Percentiles rank a stretch among this genome's conserved stretches.
Conservation (phyloP, 768 basidiomycete species). For the Psilocybe cubensis region DNA sequence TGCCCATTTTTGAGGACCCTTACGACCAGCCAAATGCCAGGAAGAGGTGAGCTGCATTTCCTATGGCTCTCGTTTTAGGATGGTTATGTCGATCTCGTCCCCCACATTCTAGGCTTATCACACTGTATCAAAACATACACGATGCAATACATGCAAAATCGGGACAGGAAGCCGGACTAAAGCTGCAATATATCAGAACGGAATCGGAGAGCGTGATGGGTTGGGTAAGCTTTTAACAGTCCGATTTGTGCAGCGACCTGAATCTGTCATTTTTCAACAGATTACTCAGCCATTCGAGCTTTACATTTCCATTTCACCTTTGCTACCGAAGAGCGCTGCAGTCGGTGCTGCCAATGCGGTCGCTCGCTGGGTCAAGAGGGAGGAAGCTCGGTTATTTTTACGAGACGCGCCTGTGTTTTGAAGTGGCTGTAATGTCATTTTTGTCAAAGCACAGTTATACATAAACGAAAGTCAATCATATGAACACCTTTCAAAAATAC, state of each 20-base stretch:
- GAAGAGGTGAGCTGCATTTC: conserved; percentile 49
- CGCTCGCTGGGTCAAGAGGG: conserved; percentile 88
- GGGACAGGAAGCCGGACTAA: conserved; percentile 77
- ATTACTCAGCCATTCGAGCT: conserved; percentile 94
- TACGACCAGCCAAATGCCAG: conserved; percentile 67
- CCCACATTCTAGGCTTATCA: conserved; percentile 66
- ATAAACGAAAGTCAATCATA: too few relatives aligned
- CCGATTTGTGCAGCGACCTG: not conserved
- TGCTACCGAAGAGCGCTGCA: conserved; percentile 84
- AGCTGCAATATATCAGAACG: conserved; percentile 86
- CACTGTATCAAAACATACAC: conserved; percentile 85
- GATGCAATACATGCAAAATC: conserved; percentile 92
- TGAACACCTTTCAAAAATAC: too few relatives aligned
- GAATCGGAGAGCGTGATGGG: conserved; percentile 90
- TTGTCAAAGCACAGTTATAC: not conserved
- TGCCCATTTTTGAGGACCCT: conserved; percentile 84
- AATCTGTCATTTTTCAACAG: conserved; percentile 40
- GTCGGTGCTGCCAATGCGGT: conserved; percentile 90
- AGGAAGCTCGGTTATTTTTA: conserved; percentile 82
- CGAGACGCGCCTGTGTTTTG: conserved; percentile 87
- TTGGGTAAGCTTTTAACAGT: conserved; percentile 67
- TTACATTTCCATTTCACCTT: conserved; percentile 81
- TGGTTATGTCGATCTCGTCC: not conserved
- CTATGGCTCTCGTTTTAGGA: not conserved
- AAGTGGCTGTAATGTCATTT: not conserved